phyloP scores from a whole-genome alignment of 2,329 filamentous ascomycete species.

The Ascochyta lentis region DNA sequence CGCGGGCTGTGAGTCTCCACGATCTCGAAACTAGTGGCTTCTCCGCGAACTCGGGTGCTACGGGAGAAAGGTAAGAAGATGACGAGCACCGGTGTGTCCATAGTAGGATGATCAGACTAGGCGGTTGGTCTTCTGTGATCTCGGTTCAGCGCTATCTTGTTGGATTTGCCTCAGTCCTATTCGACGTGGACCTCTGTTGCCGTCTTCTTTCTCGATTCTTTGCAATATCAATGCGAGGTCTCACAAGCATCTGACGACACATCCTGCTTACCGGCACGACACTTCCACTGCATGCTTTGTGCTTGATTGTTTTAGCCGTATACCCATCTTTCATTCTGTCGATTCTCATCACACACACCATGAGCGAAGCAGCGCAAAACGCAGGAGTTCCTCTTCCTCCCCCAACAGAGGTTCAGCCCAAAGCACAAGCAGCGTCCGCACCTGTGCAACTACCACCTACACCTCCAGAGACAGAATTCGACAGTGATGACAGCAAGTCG shows the following conservation, averaged over 20 bases:
- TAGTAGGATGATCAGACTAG: constrained; percentile 7
- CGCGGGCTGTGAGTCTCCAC: neutral
- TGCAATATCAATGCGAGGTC: neutral
- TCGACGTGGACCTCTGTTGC: neutral
- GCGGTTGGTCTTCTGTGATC: neutral
- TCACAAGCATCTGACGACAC: neutral
- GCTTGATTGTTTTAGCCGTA: neutral
- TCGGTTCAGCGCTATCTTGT: constrained; percentile 1
- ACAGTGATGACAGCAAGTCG: constrained; percentile 36
- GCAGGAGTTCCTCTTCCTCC: constrained; percentile 25
- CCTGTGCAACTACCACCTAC: constrained; percentile 40
- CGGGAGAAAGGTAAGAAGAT: constrained; percentile 16
- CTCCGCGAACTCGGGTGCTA: constrained; percentile 21
- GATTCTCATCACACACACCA: constrained; percentile 12
- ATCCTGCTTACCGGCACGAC: neutral
- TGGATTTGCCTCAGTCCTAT: constrained; percentile 5
- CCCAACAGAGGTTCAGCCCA: constrained; percentile 24
- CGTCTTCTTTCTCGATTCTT: neutral
- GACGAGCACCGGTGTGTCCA: constrained; percentile 19
- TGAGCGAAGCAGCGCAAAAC: constrained; percentile 27
- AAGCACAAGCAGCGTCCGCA: constrained; percentile 24
- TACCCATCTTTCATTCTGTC: neutral
- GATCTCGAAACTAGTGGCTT: constrained; percentile 20
- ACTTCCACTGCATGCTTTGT: neutral
- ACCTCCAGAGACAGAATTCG: constrained; percentile 45